Percentiles rank a stretch among this genome's conserved stretches.
phyloP scores from a whole-genome alignment of 139 green algal species.

The Chlamydomonas sp. region DNA sequence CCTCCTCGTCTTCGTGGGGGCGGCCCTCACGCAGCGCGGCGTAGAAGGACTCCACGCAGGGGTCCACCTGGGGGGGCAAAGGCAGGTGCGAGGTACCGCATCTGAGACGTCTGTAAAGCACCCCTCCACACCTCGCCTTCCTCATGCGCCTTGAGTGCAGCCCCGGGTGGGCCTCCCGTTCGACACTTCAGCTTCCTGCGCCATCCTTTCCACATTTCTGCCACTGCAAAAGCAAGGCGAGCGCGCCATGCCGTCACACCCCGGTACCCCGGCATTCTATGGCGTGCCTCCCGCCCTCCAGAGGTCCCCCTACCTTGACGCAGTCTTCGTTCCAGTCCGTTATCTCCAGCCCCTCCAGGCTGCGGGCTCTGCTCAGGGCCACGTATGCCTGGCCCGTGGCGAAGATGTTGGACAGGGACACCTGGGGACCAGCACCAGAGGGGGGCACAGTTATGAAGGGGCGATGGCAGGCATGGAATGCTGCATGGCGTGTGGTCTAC shows the following conservation, averaged over 20 bases:
- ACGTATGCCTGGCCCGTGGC: constrained; percentile 85
- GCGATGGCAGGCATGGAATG: background rate
- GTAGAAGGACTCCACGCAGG: constrained; percentile 20
- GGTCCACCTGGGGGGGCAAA: constrained; percentile 15
- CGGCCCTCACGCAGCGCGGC: background rate
- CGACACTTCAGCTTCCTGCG: background rate
- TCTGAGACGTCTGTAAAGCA: too few relatives aligned
- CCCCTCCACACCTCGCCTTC: too few relatives aligned
- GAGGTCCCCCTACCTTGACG: constrained; percentile 8
- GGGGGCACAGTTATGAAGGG: background rate
- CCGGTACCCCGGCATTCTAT: too few relatives aligned
- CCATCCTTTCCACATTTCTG: background rate
- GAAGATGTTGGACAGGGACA: constrained; percentile 62
- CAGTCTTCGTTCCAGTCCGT: constrained; percentile 41
- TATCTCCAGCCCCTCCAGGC: constrained; percentile 72
- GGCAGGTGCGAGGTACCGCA: background rate
- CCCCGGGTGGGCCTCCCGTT: background rate
- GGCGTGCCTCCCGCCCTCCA: background rate
- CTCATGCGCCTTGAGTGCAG: too few relatives aligned
- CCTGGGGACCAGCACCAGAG: background rate
- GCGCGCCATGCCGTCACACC: too few relatives aligned
- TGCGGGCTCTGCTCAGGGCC: constrained; percentile 69
- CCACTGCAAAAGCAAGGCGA: too few relatives aligned
- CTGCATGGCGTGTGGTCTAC: background rate
- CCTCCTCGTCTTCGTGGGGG: constrained; percentile 2